Evolutionary conservation across 2,329 filamentous ascomycete genomes (phyloP).

Genomic region (Nigrograna mackinnonii): DNA sequence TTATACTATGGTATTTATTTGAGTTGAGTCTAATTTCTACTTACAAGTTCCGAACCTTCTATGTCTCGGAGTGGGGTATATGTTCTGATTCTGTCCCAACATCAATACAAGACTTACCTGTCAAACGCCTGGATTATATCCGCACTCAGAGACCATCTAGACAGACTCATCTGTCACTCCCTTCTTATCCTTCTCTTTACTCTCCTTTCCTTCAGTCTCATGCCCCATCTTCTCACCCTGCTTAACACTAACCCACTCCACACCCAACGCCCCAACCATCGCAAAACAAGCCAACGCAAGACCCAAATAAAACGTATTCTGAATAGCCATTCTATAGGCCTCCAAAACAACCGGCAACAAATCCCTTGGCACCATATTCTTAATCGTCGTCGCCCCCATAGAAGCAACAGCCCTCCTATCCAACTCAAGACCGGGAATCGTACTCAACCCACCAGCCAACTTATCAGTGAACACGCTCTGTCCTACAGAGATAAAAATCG

Average conservation of each 20-base stretch:
- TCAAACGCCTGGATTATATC: too few species aligned
- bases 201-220: constrained; percentile 1
- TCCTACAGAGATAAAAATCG: constrained; percentile 49
- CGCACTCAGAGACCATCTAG: too few species aligned
- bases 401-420: constrained; percentile 10
- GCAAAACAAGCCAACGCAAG: constrained; percentile 9
- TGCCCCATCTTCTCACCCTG: neutral
- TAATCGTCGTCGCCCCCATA: constrained; percentile 17
- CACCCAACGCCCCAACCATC: constrained; percentile 8
- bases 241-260: constrained; percentile 19
- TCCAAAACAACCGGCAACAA: constrained; percentile 8
- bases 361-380: constrained; percentile 13
- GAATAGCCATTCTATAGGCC: constrained; percentile 11
- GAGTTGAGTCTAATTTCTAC: too few species aligned
- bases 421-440: constrained; percentile 20
- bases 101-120: too few species aligned
- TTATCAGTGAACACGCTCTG: constrained; percentile 41
- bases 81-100: too few species aligned
- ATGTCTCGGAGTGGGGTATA: too few species aligned
- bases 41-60: too few species aligned
- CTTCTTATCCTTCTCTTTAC: constrained; percentile 5
- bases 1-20: too few species aligned
- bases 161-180: too few species aligned
- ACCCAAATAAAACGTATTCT: constrained; percentile 13
- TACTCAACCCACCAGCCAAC: constrained; percentile 20